Evolutionary conservation across 2,329 filamentous ascomycete genomes (phyloP).

Genomic region (Fusarium sp.): DNA sequence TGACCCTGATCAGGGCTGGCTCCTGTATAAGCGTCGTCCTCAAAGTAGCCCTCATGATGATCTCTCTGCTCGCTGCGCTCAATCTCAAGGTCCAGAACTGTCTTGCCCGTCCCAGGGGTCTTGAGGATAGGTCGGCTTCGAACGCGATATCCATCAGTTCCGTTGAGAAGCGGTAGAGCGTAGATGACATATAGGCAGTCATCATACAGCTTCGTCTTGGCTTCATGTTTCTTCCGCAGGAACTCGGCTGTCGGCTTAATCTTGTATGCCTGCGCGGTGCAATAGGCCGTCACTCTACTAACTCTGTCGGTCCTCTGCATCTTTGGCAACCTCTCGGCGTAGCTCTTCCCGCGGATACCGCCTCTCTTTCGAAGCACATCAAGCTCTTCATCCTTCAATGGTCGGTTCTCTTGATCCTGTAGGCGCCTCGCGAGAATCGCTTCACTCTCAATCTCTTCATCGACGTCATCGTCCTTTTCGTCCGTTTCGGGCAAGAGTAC

Average conservation of each 20-base stretch:
- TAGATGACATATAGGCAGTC: constrained; percentile 98
- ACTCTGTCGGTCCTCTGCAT: constrained; percentile 87
- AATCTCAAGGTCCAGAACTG: constrained; percentile 93
- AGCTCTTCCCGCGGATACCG: constrained; percentile 81
- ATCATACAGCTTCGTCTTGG: constrained; percentile 96
- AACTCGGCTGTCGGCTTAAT: constrained; percentile 90
- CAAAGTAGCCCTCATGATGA: constrained; percentile 92
- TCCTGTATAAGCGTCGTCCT: constrained; percentile 71
- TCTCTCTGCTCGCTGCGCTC: constrained; percentile 91
- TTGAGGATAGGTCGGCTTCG: constrained; percentile 92
- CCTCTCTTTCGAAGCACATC: constrained; percentile 72
- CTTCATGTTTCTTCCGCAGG: constrained; percentile 86
- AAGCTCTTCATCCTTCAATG: constrained; percentile 75
- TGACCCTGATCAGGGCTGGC: constrained; percentile 48
- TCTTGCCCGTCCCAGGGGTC: constrained; percentile 89
- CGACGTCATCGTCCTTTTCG: constrained; percentile 65
- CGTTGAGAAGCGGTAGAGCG: constrained; percentile 87
- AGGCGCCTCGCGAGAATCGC: constrained; percentile 50
- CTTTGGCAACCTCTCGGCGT: constrained; percentile 93
- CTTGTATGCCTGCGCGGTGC: constrained; percentile 93
- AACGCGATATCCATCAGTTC: constrained; percentile 86
- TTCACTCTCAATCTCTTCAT: constrained; percentile 68
- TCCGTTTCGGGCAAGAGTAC: constrained; percentile 89
- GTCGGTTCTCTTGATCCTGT: constrained; percentile 71
- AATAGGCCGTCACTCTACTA: constrained; percentile 93